Percentiles rank a stretch among this genome's conserved stretches.
Evolutionary conservation across 345 rosid genomes (phyloP).

Genomic region (Erodium maritimum): DNA sequence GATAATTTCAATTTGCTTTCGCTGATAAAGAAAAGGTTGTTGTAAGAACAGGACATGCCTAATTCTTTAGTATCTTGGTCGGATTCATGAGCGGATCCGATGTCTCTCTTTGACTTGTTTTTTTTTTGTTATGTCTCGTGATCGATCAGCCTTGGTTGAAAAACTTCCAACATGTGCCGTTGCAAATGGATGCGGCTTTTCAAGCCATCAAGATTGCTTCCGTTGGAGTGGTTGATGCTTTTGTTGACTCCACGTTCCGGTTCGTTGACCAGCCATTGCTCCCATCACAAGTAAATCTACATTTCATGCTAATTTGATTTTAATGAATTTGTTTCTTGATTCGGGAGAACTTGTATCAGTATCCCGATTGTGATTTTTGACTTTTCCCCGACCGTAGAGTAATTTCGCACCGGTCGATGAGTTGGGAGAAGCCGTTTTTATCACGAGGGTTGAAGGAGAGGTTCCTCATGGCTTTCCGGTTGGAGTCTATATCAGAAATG

Average conservation of each 20-base stretch:
- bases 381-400: slow-evolving; percentile 16
- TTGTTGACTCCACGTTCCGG: slow-evolving; percentile 27
- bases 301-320: not conserved
- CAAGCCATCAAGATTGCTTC: slow-evolving; percentile 12
- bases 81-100: too few species aligned
- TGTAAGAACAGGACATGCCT: too few species aligned
- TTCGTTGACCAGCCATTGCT: slow-evolving; percentile 30
- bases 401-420: slow-evolving; percentile 32
- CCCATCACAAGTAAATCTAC: slow-evolving; percentile 28
- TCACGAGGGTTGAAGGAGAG: slow-evolving; percentile 16
- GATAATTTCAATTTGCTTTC: too few species aligned
- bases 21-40: too few species aligned
- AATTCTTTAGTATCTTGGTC: too few species aligned
- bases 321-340: not conserved
- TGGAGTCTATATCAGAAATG: slow-evolving; percentile 35
- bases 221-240: slow-evolving; percentile 23
- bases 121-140: too few species aligned
- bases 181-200: slow-evolving; percentile 12
- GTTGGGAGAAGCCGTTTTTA: slow-evolving; percentile 13
- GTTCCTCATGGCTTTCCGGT: slow-evolving; percentile 27
- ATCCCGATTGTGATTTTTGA: not conserved
- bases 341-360: not conserved
- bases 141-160: slow-evolving; percentile 19
- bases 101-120: too few species aligned
- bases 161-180: slow-evolving; percentile 15